Evolutionary conservation across 2,329 filamentous ascomycete species (phyloP).

Genomic region (Furcasterigmium furcatum): DNA sequence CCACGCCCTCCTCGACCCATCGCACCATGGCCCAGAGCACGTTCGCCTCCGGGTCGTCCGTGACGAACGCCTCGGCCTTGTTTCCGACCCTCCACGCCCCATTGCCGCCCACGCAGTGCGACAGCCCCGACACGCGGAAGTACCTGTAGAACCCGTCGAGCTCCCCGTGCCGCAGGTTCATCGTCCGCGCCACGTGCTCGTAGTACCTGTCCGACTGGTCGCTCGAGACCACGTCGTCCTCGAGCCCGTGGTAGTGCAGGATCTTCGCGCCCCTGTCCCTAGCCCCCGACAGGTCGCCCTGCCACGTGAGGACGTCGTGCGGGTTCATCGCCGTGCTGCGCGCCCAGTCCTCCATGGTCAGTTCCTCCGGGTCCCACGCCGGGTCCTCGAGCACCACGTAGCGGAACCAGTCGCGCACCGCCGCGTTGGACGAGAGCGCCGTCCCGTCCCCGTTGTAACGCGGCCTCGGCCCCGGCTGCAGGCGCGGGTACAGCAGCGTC

Average conservation of each 20-base stretch:
- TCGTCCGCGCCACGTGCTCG: slow-evolving; percentile 38
- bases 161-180: slow-evolving; percentile 25
- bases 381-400: slow-evolving; percentile 38
- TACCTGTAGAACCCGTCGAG: slow-evolving; percentile 43
- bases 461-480: slow-evolving; percentile 45
- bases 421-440: too few species aligned
- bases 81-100: slow-evolving; percentile 31
- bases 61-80: slow-evolving; percentile 11
- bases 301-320: slow-evolving; percentile 31
- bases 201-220: slow-evolving; percentile 46
- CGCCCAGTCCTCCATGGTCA: slow-evolving; percentile 32
- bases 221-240: slow-evolving; percentile 36
- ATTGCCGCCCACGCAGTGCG: slow-evolving; percentile 43
- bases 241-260: slow-evolving; percentile 42
- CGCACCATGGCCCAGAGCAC: slow-evolving; percentile 40
- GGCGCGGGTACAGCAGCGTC: slow-evolving; percentile 34
- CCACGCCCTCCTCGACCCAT: slow-evolving; percentile 40
- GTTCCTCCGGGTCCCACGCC: slow-evolving; percentile 26
- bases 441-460: slow-evolving; percentile 20
- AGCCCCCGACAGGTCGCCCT: slow-evolving; percentile 34
- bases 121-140: slow-evolving; percentile 50
- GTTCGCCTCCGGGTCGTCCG: slow-evolving; percentile 33
- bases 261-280: slow-evolving; percentile 37
- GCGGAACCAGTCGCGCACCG: slow-evolving; percentile 25
- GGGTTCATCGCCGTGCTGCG: slow-evolving; percentile 28